Evolutionary conservation across 345 rosid species (phyloP), one percentile per base, ranked within the genome.

Genomic region (Eucalyptus polyanthemos): DNA sequence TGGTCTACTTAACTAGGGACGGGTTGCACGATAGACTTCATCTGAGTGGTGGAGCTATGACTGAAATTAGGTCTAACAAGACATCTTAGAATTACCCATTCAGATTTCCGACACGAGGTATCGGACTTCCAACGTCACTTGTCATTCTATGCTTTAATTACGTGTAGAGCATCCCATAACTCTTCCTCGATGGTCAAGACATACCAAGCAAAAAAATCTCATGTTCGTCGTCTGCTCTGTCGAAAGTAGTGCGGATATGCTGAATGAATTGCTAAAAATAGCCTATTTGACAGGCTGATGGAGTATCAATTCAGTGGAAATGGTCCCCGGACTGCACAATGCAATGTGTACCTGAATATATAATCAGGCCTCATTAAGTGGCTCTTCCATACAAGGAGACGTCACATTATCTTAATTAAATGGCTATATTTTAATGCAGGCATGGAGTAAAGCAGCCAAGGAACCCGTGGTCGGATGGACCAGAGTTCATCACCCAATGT

Each of bases 391-490:
- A 72, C 42, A 8, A 31, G 5, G 80, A 69, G 42, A 31, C 80
- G 37, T 31, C 42, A 15, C 80, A 8, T 3, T 34, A 16, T 69
- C 37, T 69, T 31, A 34, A 31, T 69, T 31, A 16, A 31, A 69
- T 69, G 5, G 83, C 45, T 34, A 37, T 37, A 4, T 72, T 72
- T 19, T 19, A 19, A 37, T 72, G 45, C 54, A 89, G 91, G 91
- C 92, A 91, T 72, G 92, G 92, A 42, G 92, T 90, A 53, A 90
- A 87, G 81, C 92, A 91, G 34, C 91, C 90, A 5, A 54, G 91
- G 80, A 90, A 87, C 76, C 88, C 91, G 9, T 91, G 92, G 92
- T 81, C 88, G 3, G 92, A 91, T 54, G 92, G 92, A 13, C 92
- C 92, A 2, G 92, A 88, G 29, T 89, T 86, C 34, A 83, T 91